These are phyloP conservation scores for Picea abies DNA, from an alignment of 83 land plant genomes.

Conservation along the genomic window DNA sequence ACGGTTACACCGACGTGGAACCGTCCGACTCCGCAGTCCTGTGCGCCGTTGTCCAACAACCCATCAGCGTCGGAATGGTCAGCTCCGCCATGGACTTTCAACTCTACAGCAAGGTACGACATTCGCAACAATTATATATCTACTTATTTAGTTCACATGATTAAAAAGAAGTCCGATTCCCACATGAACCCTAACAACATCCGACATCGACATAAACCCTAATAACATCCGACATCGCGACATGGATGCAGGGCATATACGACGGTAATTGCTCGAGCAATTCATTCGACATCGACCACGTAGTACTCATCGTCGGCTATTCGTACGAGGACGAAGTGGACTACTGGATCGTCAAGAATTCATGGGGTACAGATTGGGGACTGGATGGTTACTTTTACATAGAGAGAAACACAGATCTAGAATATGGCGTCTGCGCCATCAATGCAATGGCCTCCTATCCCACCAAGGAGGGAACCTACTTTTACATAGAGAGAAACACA, in stretches of 20 bases:
- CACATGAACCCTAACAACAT: too few species aligned
- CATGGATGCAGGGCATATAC: slow-evolving; percentile 38
- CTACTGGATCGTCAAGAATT: slow-evolving; percentile 32
- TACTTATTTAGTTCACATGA: too few species aligned
- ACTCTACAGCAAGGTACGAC: slow-evolving; percentile 22
- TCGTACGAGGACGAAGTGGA: slow-evolving; percentile 21
- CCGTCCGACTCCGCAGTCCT: slow-evolving; percentile 23
- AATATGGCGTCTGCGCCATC: slow-evolving; percentile 37
- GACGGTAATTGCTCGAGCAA: slow-evolving; percentile 40
- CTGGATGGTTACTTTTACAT: slow-evolving; percentile 35
- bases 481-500: slow-evolving; percentile 35
- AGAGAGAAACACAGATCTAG: slow-evolving; percentile 18
- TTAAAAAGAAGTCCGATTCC: too few species aligned
- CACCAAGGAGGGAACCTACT: too few species aligned
- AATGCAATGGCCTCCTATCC: slow-evolving; percentile 38
- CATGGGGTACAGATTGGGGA: slow-evolving; percentile 33
- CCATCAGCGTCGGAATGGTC: slow-evolving; percentile 37
- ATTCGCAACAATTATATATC: too few species aligned
- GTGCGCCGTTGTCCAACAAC: slow-evolving; percentile 37
- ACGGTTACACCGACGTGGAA: slow-evolving; percentile 32
- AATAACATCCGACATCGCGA: too few species aligned
- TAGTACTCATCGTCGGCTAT: slow-evolving; percentile 54
- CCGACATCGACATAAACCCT: too few species aligned
- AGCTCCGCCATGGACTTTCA: slow-evolving; percentile 23
- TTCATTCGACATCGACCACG: slow-evolving; percentile 48